phyloP scores from a whole-genome alignment of 2,329 filamentous ascomycete genomes.

The Pseudocercospora musae region DNA sequence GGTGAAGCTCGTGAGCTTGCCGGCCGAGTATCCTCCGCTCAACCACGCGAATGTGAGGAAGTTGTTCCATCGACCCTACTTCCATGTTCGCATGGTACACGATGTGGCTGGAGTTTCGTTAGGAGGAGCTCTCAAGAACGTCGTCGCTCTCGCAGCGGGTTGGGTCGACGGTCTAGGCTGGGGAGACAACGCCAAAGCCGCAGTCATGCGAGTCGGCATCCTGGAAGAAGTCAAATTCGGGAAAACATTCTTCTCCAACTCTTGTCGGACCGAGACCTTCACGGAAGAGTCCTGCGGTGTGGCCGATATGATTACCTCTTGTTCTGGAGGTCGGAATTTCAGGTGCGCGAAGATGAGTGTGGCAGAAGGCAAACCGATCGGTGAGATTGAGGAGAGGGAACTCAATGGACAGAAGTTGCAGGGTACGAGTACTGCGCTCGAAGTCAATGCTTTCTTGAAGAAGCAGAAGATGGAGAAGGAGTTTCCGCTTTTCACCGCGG shows the following conservation, averaged over 20 bases:
- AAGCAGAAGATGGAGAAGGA: constrained; percentile 72
- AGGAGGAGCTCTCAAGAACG: constrained; percentile 92
- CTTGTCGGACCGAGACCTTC: constrained; percentile 78
- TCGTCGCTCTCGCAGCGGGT: constrained; percentile 88
- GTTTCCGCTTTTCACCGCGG: constrained; percentile 89
- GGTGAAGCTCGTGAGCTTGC: constrained; percentile 53
- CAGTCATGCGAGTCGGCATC: constrained; percentile 92
- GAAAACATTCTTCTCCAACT: constrained; percentile 84
- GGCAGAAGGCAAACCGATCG: constrained; percentile 72
- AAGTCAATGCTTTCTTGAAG: constrained; percentile 87
- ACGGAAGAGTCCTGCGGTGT: constrained; percentile 96
- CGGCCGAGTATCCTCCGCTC: constrained; percentile 77
- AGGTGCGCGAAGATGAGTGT: constrained; percentile 87
- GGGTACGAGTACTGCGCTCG: constrained; percentile 84
- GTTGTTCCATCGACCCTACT: constrained; percentile 94
- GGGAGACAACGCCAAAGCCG: constrained; percentile 99
- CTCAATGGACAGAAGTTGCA: constrained; percentile 97
- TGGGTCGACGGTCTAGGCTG: constrained; percentile 94
- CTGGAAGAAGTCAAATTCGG: constrained; percentile 97
- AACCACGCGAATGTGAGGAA: constrained; percentile 79
- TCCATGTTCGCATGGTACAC: constrained; percentile 89
- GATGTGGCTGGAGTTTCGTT: constrained; percentile 98
- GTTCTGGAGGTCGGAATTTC: constrained; percentile 88
- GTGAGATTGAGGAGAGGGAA: constrained; percentile 83
- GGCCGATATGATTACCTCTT: constrained; percentile 92